These are phyloP conservation scores for Apiotrichum veenhuisii DNA, from an alignment of 1,284 basidiomycete species.

Conservation along the genomic window DNA sequence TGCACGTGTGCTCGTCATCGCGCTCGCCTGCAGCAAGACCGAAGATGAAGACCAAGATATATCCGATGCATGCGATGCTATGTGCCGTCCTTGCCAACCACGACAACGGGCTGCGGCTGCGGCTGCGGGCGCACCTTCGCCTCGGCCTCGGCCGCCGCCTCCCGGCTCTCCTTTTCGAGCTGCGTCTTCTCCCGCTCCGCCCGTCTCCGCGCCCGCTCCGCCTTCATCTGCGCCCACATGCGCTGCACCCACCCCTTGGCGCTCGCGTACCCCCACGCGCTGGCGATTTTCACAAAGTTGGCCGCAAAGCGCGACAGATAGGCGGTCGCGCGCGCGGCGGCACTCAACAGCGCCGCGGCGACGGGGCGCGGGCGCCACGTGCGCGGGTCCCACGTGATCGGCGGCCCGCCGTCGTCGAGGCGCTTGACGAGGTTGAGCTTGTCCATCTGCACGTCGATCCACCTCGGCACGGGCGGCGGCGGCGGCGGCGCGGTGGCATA, in stretches of 20 bases:
- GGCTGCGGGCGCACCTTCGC: too few species aligned
- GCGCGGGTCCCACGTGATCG: slow-evolving; percentile 23
- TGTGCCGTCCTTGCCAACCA: too few species aligned
- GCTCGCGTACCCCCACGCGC: neutral
- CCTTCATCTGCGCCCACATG: neutral
- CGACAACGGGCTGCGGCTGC: too few species aligned
- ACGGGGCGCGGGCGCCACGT: slow-evolving; percentile 21
- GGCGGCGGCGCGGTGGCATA: neutral
- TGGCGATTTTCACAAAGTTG: neutral
- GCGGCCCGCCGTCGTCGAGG: slow-evolving; percentile 18
- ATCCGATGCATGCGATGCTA: too few species aligned
- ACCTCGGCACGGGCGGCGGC: neutral
- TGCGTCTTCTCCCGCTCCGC: too few species aligned
- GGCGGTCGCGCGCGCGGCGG: neutral
- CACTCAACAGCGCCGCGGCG: neutral
- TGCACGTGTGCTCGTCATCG: too few species aligned
- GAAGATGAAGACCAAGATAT: too few species aligned
- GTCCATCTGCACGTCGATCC: slow-evolving; percentile 1
- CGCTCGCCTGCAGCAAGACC: too few species aligned
- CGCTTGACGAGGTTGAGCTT: slow-evolving; percentile 5
- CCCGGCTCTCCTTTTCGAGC: neutral
- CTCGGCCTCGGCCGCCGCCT: too few species aligned
- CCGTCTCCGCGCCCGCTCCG: neutral
- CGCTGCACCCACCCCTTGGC: neutral
- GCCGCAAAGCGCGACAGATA: neutral